Base-by-base conservation (phyloP, 805 yeast species). In the Lachancea sp. region DNA sequence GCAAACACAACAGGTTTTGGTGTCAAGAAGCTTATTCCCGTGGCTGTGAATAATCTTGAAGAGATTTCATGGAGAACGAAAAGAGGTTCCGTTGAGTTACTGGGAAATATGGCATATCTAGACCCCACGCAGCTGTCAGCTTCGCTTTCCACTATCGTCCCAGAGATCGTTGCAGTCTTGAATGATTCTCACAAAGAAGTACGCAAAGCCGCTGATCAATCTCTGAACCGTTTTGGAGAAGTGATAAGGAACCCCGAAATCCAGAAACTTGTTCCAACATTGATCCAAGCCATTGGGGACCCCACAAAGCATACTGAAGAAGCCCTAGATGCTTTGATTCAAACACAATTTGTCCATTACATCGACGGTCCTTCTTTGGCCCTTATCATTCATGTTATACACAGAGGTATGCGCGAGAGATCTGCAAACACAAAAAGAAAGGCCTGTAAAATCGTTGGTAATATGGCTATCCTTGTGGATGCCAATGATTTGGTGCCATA, bases 301-400 rank as follows among this genome's bases (percentile, higher is more conserved):
- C 97, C 98, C 26, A 83, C 97, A 0, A 84, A 78, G 51, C 68
- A 83, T 64, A 92, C 97, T 1, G 96, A 86, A 45, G 78, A 67
- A 9, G 97, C 97, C 0, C 68, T 92, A 42, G 95, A 88, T 53
- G 78, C 85, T 12, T 73, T 92, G 53, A 79, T 90, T 50, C 78
- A 77, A 52, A 92, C 98, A 0, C 94, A 90, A 51, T 92, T 92
- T 54, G 96, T 89, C 33, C 99, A 92, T 63, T 92, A 90, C 62
- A 90, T 92, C 50, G 99, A 92, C 65, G 96, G 97, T 16, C 97
- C 99, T 3, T 90, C 97, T 1, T 71, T 92, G 55, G 98, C 99
- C 0, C 72, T 92, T 53, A 87, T 92, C 41, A 86, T 89, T 46
- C 96, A 89, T 58, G 96, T 92, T 38, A 82, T 92, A 35, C 92